Conservation (phyloP, 257 asterid species). For the Plantago ovata region DNA sequence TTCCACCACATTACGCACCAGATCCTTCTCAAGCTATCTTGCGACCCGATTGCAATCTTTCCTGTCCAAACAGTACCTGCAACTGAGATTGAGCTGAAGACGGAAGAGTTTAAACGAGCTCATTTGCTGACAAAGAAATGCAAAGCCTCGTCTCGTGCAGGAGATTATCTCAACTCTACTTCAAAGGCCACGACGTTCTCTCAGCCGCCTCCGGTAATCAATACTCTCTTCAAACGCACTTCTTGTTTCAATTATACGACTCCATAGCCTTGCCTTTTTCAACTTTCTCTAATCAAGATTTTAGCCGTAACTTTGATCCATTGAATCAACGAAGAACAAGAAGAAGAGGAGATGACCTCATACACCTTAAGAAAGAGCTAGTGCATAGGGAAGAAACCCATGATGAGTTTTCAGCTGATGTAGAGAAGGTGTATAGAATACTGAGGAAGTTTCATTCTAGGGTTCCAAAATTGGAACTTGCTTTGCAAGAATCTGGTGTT, state of each 20-base stretch:
- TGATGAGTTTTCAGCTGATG: slow-evolving; percentile 79
- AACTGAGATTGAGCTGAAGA: too few species aligned
- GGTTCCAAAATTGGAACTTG: slow-evolving; percentile 84
- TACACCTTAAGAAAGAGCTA: slow-evolving; percentile 39
- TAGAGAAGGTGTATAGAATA: slow-evolving; percentile 67
- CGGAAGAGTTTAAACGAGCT: too few species aligned
- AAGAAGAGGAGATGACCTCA: slow-evolving; percentile 41
- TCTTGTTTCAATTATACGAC: slow-evolving; percentile 24
- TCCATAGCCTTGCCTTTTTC: slow-evolving; percentile 30
- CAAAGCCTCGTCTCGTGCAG: slow-evolving; percentile 26
- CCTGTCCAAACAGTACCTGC: too few species aligned
- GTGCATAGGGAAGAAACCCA: slow-evolving; percentile 23
- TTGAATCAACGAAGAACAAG: slow-evolving; percentile 25
- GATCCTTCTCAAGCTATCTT: too few species aligned
- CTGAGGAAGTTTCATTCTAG: slow-evolving; percentile 69
- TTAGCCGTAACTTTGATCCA: background rate
- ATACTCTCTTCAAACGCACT: background rate
- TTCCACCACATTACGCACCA: too few species aligned
- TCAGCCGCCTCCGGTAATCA: slow-evolving; percentile 18
- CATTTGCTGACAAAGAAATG: slow-evolving; percentile 17
- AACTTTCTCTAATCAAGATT: slow-evolving; percentile 30
- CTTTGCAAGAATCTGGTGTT: slow-evolving; percentile 73
- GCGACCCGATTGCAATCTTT: too few species aligned
- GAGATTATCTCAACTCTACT: slow-evolving; percentile 23
- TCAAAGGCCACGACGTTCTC: slow-evolving; percentile 20